Evolutionary conservation across 2,329 filamentous ascomycete genomes (phyloP), one percentile per base, ranked within the genome.

Genomic region (Byssoonygena ceratinophila): DNA sequence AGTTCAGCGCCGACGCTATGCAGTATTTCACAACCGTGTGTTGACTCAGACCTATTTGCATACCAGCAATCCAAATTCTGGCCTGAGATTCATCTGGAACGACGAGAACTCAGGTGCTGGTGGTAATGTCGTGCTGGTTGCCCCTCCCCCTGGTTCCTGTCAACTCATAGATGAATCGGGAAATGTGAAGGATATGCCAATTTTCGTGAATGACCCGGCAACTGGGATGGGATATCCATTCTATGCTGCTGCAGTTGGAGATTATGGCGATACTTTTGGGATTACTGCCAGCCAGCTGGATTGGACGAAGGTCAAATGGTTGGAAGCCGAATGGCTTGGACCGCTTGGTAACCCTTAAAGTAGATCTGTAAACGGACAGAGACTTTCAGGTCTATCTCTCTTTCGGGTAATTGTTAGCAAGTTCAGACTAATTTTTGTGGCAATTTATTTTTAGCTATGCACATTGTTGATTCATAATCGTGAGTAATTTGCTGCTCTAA

Each of bases 221-320:
- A 40, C 34, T 29, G 46, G 46, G 11, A 49, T 49, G 46, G 46
- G 46, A 12, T 49, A 49, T 49, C 46, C 46, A n/a, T 49, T 49
- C 36, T 49, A 49, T 41, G 46, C 34, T 22, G 9, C 7, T 3
- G 14, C 9, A 11, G 46, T 49, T 20, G 46, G 46, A 12, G 34
- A 49, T 14, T 49, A 49, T 27, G 18, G 16, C 14, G 34, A 40
- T 49, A 8, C 22, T 14, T 40, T 49, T 7, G 22, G 4, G 8
- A 29, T 49, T n/a, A 49, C n/a, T 20, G 34, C 22, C 6, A 40
- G 23, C 23, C 40, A 27, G 36, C 25, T 49, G 25, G 46, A 39
- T 9, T 49, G 46, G 46, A 27, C 46, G 6, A 27, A 49, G 34
- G 46, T 49, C 8, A 49, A 49, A 25, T 49, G 46, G 46, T 23